Evolutionary conservation across 1,284 basidiomycete genomes (phyloP).

Genomic region (Boletus mariae): DNA sequence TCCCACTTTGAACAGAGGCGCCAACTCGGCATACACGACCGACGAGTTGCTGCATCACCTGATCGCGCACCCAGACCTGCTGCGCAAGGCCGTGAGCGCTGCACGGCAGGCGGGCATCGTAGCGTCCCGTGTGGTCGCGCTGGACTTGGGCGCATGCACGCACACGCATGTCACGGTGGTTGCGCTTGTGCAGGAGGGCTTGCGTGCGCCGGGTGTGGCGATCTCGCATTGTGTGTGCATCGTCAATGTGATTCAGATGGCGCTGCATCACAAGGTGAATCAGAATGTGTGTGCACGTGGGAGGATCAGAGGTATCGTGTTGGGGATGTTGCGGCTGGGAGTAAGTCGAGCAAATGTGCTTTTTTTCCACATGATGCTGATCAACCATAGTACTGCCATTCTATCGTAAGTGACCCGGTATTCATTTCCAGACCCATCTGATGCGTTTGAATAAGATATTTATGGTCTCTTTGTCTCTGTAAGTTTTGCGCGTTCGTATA

Average conservation of each 20-base stretch:
- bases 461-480: constrained; percentile 68
- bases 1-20: constrained; percentile 26
- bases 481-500: constrained; percentile 16
- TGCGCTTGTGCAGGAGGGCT: constrained; percentile 39
- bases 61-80: constrained; percentile 52
- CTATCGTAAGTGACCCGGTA: constrained; percentile 31
- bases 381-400: constrained; percentile 31
- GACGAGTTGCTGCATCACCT: constrained; percentile 68
- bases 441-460: constrained; percentile 49
- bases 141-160: constrained; percentile 34
- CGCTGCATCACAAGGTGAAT: constrained; percentile 43
- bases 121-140: constrained; percentile 40
- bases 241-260: constrained; percentile 55
- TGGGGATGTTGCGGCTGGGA: constrained; percentile 53
- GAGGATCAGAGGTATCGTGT: constrained; percentile 43
- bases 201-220: constrained; percentile 37
- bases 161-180: constrained; percentile 33
- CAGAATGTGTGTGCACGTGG: constrained; percentile 35
- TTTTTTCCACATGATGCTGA: constrained; percentile 3
- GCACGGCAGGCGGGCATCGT: constrained; percentile 51
- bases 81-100: constrained; percentile 52
- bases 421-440: constrained; percentile 12
- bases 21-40: constrained; percentile 66
- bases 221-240: constrained; percentile 62
- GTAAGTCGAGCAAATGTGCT: constrained; percentile 32